Evolutionary conservation across 768 basidiomycete species (phyloP), one percentile per base, ranked within the genome.

Genomic region (Podaxis sp.): DNA sequence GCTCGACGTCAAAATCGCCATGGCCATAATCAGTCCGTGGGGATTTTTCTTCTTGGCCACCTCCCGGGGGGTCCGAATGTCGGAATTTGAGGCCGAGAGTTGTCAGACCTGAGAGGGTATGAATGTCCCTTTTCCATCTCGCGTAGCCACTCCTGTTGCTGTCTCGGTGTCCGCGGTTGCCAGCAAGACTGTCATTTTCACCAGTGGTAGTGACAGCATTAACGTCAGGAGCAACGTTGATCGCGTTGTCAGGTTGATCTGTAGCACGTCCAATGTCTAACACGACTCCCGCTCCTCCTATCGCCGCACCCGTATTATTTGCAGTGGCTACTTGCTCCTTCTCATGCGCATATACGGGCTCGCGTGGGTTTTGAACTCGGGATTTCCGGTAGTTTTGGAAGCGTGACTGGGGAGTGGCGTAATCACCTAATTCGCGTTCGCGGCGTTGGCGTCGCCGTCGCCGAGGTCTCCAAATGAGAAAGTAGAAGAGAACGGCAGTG

Each of bases 381-480:
- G 61, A 63, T 28, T 50, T 54, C 42, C 27, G 16, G 5, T 21
- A n/a, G 37, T 57, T 32, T 32, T 32, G 32, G 59, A 25, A 27
- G 36, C 5, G 13, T 11, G 28, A 55, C 27, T 46, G 42, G 37
- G 38, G 54, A 44, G 18, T 13, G 25, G 32, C 32, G 10, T 16
- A 11, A 48, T 28, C 37, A 47, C 36, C 53, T 53, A 62, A 61
- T 66, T 21, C 48, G 9, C 47, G 64, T 63, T 37, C 57, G 4
- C 38, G 37, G 18, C 60, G 47, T n/a, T 44, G 62, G 10, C 64
- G 67, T 6, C 71, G 69, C 40, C 76, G 74, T 62, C 67, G 65
- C 11, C 79, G 82, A 13, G 84, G 82, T 10, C 85, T 80, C 54
- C 79, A 74, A 55, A 82, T 69, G 53, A 77, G 73, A 60, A 78